Conservation (phyloP, 2,329 filamentous ascomycete species). For the Alternaria sp. region DNA sequence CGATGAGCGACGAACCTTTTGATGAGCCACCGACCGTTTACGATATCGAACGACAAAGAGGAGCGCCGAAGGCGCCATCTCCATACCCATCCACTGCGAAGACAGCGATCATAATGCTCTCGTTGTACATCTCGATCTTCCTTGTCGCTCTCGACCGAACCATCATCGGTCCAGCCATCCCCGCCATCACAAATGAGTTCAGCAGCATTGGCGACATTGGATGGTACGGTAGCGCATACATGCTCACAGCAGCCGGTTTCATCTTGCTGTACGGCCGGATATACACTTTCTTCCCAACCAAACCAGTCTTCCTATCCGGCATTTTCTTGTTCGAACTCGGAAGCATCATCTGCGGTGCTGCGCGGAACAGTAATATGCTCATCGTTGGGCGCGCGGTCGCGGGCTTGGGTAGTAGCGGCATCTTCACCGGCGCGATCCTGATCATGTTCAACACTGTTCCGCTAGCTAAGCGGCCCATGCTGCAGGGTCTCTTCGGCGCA, state of each 20-base stretch:
- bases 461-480: conserved; percentile 52
- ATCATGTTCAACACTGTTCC: conserved; percentile 44
- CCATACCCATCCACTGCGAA: conserved; percentile 32
- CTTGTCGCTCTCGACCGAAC: conserved; percentile 50
- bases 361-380: conserved; percentile 38
- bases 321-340: conserved; percentile 59
- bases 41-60: conserved; percentile 2
- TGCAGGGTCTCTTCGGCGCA: conserved; percentile 50
- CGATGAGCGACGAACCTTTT: conserved; percentile 5
- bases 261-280: conserved; percentile 55
- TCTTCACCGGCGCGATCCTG: conserved; percentile 42
- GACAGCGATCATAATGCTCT: conserved; percentile 37
- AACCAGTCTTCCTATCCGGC: conserved; percentile 56
- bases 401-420: conserved; percentile 38
- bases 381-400: conserved; percentile 42
- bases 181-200: conserved; percentile 55
- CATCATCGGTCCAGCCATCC: conserved; percentile 55
- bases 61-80: not conserved
- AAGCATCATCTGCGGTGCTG: conserved; percentile 59
- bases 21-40: not conserved
- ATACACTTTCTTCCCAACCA: conserved; percentile 58
- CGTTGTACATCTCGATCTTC: conserved; percentile 42
- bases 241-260: conserved; percentile 48
- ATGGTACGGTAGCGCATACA: conserved; percentile 52
- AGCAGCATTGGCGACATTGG: conserved; percentile 50